Evolutionary conservation across 805 yeast species (phyloP).

Genomic region (Yarrowia sp.): DNA sequence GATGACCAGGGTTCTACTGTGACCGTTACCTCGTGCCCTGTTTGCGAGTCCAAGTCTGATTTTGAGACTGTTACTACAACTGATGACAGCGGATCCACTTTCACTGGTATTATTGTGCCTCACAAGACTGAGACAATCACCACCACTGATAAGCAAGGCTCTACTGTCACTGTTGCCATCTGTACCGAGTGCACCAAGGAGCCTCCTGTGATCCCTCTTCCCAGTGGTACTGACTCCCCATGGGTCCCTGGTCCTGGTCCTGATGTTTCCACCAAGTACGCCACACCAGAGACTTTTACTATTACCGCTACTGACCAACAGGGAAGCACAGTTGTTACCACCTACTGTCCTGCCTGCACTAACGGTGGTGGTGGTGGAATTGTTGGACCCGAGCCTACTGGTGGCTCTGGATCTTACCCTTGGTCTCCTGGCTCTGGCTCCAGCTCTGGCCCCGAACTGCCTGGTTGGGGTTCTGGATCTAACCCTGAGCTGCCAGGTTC

Average conservation of each 20-base stretch:
- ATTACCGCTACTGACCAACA: background rate
- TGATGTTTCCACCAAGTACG: background rate
- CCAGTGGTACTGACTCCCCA: background rate
- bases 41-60: background rate
- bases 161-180: background rate
- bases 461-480: background rate
- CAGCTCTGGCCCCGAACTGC: no score
- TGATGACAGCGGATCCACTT: background rate
- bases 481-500: background rate
- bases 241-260: background rate
- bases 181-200: background rate
- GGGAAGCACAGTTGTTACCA: background rate
- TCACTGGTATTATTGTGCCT: background rate
- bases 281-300: background rate
- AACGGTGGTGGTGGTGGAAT: background rate
- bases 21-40: constrained; percentile 13
- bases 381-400: background rate
- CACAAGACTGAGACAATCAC: constrained; percentile 5
- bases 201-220: background rate
- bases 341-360: background rate
- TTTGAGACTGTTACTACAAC: background rate
- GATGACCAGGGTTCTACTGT: background rate
- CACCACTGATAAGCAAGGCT: background rate
- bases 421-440: background rate
- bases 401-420: background rate